Percentiles rank a stretch among this genome's conserved stretches.
Conservation (phyloP, 1,139 yeast species). For the Debaryomycetaceae sp. region DNA sequence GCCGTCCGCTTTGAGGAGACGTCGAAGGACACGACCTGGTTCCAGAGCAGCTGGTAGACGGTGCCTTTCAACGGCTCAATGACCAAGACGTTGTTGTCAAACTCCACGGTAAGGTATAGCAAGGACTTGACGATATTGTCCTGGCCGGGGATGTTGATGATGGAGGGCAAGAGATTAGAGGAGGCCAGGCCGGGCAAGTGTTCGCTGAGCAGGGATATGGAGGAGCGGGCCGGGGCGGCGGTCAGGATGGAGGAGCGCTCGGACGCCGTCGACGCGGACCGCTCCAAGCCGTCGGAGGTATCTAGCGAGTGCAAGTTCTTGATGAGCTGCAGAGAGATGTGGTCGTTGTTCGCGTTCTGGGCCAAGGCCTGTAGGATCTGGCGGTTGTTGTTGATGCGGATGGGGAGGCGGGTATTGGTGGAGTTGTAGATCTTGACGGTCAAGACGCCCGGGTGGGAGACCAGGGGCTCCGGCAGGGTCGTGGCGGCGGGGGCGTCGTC, state of each 20-base stretch:
- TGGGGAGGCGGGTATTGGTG: slow-evolving; percentile 51
- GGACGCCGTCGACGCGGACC: neutral
- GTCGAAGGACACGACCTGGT: slow-evolving; percentile 84
- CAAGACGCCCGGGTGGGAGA: slow-evolving; percentile 50
- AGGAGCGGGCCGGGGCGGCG: neutral
- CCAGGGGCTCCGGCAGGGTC: neutral
- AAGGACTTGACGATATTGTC: slow-evolving; percentile 43
- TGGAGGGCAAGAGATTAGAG: slow-evolving; percentile 50
- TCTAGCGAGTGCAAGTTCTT: slow-evolving; percentile 18
- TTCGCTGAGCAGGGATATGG: slow-evolving; percentile 5
- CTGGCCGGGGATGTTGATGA: slow-evolving; percentile 47
- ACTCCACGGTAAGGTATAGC: slow-evolving; percentile 62
- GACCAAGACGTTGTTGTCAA: slow-evolving; percentile 74
- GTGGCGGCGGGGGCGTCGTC: slow-evolving; percentile 3
- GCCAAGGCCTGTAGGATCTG: slow-evolving; percentile 44
- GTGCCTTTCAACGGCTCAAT: slow-evolving; percentile 73
- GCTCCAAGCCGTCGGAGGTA: slow-evolving; percentile 6
- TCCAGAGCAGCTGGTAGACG: slow-evolving; percentile 48
- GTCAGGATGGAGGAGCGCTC: neutral
- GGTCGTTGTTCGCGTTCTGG: slow-evolving; percentile 30
- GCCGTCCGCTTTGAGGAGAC: slow-evolving; percentile 44
- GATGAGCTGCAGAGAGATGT: slow-evolving; percentile 25
- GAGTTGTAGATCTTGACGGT: slow-evolving; percentile 63
- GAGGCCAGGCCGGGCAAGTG: slow-evolving; percentile 23
- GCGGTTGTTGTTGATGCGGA: slow-evolving; percentile 41